Base-by-base conservation (phyloP, 805 yeast genomes). In the Saccharomycopsis sp. region DNA sequence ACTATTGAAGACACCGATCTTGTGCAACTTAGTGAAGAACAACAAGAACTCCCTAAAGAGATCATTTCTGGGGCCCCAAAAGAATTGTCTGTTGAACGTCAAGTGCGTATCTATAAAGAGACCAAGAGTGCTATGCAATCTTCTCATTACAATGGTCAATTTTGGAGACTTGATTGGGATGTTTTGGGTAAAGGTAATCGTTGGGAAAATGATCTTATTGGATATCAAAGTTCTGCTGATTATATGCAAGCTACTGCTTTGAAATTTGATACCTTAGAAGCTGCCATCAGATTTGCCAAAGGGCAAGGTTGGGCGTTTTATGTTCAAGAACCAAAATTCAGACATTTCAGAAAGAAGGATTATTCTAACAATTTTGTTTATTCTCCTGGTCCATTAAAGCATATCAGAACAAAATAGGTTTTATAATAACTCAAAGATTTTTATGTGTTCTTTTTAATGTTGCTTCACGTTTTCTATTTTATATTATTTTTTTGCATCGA, bases 191-290 rank as follows among this genome's bases (percentile, higher is more conserved):
- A 78, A 53, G 84, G 81, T 18, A 76, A 84, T 65, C 67, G 92
- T 57, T 84, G 94, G 94, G 95, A 84, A 57, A 84, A 84, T 60
- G 89, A 82, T 57, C 66, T 84, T 56, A 84, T 84, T 60, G 95
- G 95, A 20, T 84, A 82, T 66, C 88, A 82, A 53, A 72, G 83
- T 34, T 67, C 81, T 34, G 74, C 82, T 28, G 95, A 84, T 58
- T 78, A 76, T 61, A 79, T 85, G 81, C 81, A 41, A 45, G 52
- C 50, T 14, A 79, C 89, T 6, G 72, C 72, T 55, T 60, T 84
- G 67, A 76, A 76, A 57, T 84, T 84, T 57, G 80, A 76, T 54
- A 65, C 77, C 38, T 77, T 74, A 60, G 89, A 84, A 36, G 72
- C 83, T 31, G 95, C 95, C 27, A 65, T 79, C 44, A 70, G 72